A percentile compares a stretch with the other conserved stretches of the same genome.
phyloP scores from a whole-genome alignment of 2,329 filamentous ascomycete genomes.

The Scortechinia acanthostroma region DNA sequence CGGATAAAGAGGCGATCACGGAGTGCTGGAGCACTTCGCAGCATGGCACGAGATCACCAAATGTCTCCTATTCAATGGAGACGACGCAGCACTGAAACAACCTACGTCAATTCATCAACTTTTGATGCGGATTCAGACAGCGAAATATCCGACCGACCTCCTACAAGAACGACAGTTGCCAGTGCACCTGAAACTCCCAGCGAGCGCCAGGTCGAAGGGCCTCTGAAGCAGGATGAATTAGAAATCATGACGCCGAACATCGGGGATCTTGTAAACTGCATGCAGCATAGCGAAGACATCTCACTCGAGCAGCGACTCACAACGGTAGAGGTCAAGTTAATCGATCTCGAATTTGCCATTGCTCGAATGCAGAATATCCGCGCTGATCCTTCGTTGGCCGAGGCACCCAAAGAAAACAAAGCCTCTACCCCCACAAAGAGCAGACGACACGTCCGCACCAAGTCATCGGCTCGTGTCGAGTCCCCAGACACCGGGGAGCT shows the following conservation, averaged over 20 bases:
- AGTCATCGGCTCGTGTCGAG: neutral
- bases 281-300: slow-evolving; percentile 26
- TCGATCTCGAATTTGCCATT: slow-evolving; percentile 38
- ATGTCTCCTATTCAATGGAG: slow-evolving; percentile 30
- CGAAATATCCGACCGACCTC: slow-evolving; percentile 17
- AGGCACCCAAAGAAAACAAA: slow-evolving; percentile 9
- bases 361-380: slow-evolving; percentile 30
- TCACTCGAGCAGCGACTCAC: slow-evolving; percentile 34
- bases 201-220: no score
- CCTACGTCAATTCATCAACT: slow-evolving; percentile 9
- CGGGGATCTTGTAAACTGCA: slow-evolving; percentile 23
- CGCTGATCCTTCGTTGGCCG: slow-evolving; percentile 6
- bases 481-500: neutral
- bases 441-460: neutral
- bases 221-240: neutral
- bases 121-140: slow-evolving; percentile 13
- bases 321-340: slow-evolving; percentile 37
- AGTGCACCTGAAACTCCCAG: slow-evolving; percentile 9
- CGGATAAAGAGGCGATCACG: slow-evolving; percentile 28
- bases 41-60: slow-evolving; percentile 19
- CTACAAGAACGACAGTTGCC: slow-evolving; percentile 7
- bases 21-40: slow-evolving; percentile 28
- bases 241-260: slow-evolving; percentile 11
- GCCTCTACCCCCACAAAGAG: neutral
- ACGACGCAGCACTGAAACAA: slow-evolving; percentile 26